Conservation (phyloP, 305 asterid genomes). For the Caryopteris hybrid region DNA sequence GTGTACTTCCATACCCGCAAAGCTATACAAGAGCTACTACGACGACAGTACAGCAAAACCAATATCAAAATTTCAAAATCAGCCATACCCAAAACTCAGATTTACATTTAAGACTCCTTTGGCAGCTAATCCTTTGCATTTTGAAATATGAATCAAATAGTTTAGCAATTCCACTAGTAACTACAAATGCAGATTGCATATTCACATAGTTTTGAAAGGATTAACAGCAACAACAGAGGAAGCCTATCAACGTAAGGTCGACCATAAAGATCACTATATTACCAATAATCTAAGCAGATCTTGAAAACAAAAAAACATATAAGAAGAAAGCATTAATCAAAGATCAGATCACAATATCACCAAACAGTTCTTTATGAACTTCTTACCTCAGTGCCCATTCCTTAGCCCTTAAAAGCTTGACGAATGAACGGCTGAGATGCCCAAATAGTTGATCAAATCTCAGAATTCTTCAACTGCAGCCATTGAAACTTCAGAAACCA, state of each 20-base stretch:
- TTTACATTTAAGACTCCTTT: background rate
- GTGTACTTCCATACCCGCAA: background rate
- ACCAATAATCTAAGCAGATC: background rate
- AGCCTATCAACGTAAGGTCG: too few species aligned
- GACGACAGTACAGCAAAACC: background rate
- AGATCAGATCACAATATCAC: background rate
- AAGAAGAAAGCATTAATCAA: background rate
- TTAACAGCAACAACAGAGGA: background rate
- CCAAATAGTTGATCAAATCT: background rate
- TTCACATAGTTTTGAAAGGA: background rate
- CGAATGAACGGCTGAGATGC: too few species aligned
- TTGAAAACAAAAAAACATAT: background rate
- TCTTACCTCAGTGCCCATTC: constrained; percentile 11
- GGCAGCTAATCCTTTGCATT: background rate
- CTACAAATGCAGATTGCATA: background rate
- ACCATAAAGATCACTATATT: background rate
- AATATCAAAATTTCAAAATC: background rate
- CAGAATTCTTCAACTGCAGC: constrained; percentile 8
- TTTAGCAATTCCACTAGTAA: background rate
- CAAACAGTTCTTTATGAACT: background rate
- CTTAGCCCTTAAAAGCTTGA: constrained; percentile 8
- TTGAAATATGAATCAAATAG: background rate
- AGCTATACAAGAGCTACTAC: background rate
- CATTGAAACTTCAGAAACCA: constrained; percentile 6
- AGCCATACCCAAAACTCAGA: background rate